Percentiles rank a stretch among this genome's conserved stretches.
These are phyloP conservation scores for Talaromyces wortmannii DNA, from an alignment of 495 filamentous ascomycete species.

Conservation along the genomic window DNA sequence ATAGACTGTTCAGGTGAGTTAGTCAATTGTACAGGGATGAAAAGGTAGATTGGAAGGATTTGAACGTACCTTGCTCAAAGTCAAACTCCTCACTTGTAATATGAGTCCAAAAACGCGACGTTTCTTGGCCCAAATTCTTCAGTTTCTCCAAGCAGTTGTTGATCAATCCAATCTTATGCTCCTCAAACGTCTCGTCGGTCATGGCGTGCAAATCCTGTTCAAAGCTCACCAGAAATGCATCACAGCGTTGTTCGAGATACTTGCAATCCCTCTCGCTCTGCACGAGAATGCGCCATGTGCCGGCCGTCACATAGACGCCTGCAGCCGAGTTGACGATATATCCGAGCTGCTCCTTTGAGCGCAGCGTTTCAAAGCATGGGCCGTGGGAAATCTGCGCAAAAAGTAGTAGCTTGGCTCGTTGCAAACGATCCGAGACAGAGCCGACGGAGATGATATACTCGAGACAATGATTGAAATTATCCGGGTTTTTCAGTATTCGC, in stretches of 20 bases:
- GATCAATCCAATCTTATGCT: conserved; percentile 82
- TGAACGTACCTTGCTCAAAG: conserved; percentile 51
- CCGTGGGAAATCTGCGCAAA: conserved; percentile 88
- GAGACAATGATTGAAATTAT: conserved; percentile 95
- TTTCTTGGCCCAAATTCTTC: conserved; percentile 87
- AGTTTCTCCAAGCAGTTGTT: conserved; percentile 85
- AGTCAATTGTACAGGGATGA: no score
- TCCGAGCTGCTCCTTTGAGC: conserved; percentile 95
- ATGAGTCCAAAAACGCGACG: conserved; percentile 72
- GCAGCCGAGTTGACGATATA: conserved; percentile 89
- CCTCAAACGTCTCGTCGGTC: conserved; percentile 82
- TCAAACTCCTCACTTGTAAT: conserved; percentile 83
- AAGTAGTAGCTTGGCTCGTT: conserved; percentile 72
- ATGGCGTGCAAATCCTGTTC: conserved; percentile 62
- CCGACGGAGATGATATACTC: conserved; percentile 85
- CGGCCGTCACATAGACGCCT: conserved; percentile 59
- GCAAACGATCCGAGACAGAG: conserved; percentile 53
- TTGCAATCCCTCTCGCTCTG: conserved; percentile 81
- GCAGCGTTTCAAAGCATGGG: conserved; percentile 85
- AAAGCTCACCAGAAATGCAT: conserved; percentile 68
- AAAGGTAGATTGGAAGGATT: no score
- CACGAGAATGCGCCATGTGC: conserved; percentile 84
- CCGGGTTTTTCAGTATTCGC: conserved; percentile 73
- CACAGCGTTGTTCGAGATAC: conserved; percentile 82
- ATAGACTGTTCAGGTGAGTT: no score